Evolutionary conservation across 768 basidiomycete genomes (phyloP).

Genomic region (Panellus pusillus): DNA sequence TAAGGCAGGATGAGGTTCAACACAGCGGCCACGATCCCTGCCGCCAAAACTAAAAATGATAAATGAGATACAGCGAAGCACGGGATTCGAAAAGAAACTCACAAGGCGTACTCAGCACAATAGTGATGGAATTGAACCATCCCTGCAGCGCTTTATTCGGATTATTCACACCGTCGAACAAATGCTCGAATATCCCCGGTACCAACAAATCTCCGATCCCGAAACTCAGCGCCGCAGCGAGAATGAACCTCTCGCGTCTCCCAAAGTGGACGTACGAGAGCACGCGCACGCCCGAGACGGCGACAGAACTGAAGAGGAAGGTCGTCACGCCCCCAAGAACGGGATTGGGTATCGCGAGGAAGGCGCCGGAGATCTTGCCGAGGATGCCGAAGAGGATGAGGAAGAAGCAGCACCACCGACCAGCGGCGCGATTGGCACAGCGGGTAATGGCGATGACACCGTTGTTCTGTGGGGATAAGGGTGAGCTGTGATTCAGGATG

Average conservation of each 20-base stretch:
- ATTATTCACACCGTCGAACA: conserved; percentile 63
- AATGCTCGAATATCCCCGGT: conserved; percentile 60
- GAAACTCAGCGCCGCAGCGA: conserved; percentile 67
- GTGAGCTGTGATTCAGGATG: background rate
- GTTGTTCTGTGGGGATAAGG: conserved; percentile 52
- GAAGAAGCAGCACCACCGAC: conserved; percentile 77
- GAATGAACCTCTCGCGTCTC: conserved; percentile 65
- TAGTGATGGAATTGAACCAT: conserved; percentile 75
- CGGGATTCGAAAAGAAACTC: conserved; percentile 38
- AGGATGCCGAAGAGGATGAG: conserved; percentile 79
- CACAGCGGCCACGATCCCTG: conserved; percentile 57
- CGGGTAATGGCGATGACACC: conserved; percentile 83
- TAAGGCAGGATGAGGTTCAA: conserved; percentile 59
- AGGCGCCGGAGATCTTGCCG: conserved; percentile 81
- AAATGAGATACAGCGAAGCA: no score
- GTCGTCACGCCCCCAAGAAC: conserved; percentile 87
- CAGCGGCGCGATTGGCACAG: conserved; percentile 78
- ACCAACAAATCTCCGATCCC: conserved; percentile 74
- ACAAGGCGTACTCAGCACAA: conserved; percentile 82
- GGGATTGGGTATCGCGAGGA: conserved; percentile 81
- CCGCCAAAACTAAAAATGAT: conserved; percentile 44
- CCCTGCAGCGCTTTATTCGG: conserved; percentile 60
- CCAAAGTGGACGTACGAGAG: conserved; percentile 61
- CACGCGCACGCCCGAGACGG: conserved; percentile 69
- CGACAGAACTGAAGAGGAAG: conserved; percentile 79